Percentiles rank a stretch among this genome's conserved stretches.
Conservation (phyloP, 2,329 filamentous ascomycete genomes). For the Juglanconis sp. region DNA sequence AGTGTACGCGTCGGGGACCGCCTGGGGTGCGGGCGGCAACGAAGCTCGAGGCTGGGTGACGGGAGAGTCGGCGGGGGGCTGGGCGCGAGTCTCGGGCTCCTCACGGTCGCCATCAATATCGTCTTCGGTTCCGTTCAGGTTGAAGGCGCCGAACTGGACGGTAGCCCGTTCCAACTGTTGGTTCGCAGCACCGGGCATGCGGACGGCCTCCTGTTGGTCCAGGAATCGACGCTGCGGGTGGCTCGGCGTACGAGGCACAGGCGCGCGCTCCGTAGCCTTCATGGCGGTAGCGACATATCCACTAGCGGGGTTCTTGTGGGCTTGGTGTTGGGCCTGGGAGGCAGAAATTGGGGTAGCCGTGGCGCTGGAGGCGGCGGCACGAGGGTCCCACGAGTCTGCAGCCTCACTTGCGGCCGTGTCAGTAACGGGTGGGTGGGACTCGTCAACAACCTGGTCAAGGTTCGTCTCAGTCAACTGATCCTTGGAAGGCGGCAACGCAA, state of each 20-base stretch:
- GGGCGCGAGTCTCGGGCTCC: slow-evolving; percentile 89
- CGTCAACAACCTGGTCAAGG: slow-evolving; percentile 84
- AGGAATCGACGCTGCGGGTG: slow-evolving; percentile 76
- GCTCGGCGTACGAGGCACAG: slow-evolving; percentile 65
- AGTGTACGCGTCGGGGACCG: slow-evolving; percentile 53
- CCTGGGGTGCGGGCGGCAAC: slow-evolving; percentile 67
- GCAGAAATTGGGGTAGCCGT: slow-evolving; percentile 65
- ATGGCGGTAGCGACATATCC: slow-evolving; percentile 78
- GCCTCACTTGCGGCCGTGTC: slow-evolving; percentile 85
- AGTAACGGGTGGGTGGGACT: slow-evolving; percentile 71
- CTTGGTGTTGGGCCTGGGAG: slow-evolving; percentile 59
- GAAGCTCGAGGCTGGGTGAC: slow-evolving; percentile 81
- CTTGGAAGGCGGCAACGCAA: slow-evolving; percentile 65
- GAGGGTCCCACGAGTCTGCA: slow-evolving; percentile 79
- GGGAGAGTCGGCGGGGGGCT: slow-evolving; percentile 90
- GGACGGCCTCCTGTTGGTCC: slow-evolving; percentile 95
- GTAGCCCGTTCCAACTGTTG: slow-evolving; percentile 89
- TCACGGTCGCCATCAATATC: slow-evolving; percentile 94
- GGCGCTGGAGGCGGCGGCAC: slow-evolving; percentile 55
- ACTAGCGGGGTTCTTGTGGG: slow-evolving; percentile 59
- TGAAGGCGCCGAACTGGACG: slow-evolving; percentile 96
- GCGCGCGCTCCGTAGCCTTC: slow-evolving; percentile 67
- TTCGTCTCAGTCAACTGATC: slow-evolving; percentile 88
- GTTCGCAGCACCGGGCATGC: slow-evolving; percentile 81
- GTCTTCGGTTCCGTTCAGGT: slow-evolving; percentile 76